Evolutionary conservation across 2,329 filamentous ascomycete species (phyloP).

Genomic region (Fusarium fracticaudum): DNA sequence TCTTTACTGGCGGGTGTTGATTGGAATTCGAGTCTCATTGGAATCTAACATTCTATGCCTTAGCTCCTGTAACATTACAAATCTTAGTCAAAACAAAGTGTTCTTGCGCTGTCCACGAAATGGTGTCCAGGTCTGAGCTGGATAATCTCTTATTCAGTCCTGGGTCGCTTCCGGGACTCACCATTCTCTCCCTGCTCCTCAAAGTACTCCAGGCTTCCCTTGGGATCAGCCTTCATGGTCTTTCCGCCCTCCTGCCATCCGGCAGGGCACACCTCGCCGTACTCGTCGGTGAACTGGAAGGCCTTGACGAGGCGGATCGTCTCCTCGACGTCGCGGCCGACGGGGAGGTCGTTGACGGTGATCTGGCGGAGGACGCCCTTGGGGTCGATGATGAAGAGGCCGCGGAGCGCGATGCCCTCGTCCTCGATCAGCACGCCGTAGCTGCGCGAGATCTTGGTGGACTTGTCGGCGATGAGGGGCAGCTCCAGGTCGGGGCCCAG

Average conservation of each 20-base stretch:
- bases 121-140: not conserved
- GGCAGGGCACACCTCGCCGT: slow-evolving; percentile 76
- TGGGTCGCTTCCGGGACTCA: slow-evolving; percentile 36
- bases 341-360: slow-evolving; percentile 72
- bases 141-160: slow-evolving; percentile 16
- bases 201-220: slow-evolving; percentile 62
- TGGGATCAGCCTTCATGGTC: slow-evolving; percentile 62
- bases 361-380: slow-evolving; percentile 69
- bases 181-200: slow-evolving; percentile 37
- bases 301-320: slow-evolving; percentile 73
- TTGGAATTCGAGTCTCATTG: slow-evolving; percentile 29
- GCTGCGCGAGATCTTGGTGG: slow-evolving; percentile 66
- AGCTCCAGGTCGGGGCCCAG: slow-evolving; percentile 68
- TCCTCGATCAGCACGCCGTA: slow-evolving; percentile 73
- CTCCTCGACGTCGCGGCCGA: slow-evolving; percentile 72
- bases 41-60: slow-evolving; percentile 33
- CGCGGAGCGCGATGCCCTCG: slow-evolving; percentile 69
- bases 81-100: slow-evolving; percentile 28
- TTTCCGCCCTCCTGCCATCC: slow-evolving; percentile 59
- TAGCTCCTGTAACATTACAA: slow-evolving; percentile 32
- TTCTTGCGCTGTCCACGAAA: not conserved
- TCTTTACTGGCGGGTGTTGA: slow-evolving; percentile 26
- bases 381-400: slow-evolving; percentile 73
- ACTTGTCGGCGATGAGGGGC: slow-evolving; percentile 70
- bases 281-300: slow-evolving; percentile 86